Evolutionary conservation across 2,329 filamentous ascomycete species (phyloP).

Genomic region (Endoconidiophora polonica): DNA sequence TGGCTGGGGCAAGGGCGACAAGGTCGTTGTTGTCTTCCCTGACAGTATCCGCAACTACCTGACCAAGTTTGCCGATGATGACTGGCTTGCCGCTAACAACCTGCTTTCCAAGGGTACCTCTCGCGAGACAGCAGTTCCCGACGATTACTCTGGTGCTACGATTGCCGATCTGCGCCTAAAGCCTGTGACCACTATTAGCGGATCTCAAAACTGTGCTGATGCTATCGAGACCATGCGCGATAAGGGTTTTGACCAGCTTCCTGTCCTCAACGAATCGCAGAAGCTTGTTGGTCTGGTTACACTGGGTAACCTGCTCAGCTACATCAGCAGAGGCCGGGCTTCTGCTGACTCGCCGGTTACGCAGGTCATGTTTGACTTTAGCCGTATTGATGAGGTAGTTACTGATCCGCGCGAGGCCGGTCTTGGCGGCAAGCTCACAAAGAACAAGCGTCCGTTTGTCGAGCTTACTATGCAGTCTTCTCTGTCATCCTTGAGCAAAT

Average conservation of each 20-base stretch:
- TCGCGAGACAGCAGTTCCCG: conserved; percentile 21
- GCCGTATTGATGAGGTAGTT: conserved; percentile 69
- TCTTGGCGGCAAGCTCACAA: conserved; percentile 19
- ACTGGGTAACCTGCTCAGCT: conserved; percentile 82
- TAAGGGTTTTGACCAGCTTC: conserved; percentile 93
- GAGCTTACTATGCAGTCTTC: conserved; percentile 88
- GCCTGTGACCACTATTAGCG: conserved; percentile 72
- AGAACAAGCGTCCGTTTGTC: conserved; percentile 52
- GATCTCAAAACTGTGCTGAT: conserved; percentile 56
- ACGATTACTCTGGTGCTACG: conserved; percentile 63
- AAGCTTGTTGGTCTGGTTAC: conserved; percentile 85
- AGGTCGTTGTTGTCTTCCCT: conserved; percentile 78
- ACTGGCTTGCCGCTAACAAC: conserved; percentile 95
- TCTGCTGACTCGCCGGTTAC: conserved; percentile 55
- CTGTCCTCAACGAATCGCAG: conserved; percentile 52
- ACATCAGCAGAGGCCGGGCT: conserved; percentile 71
- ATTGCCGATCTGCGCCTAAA: conserved; percentile 75
- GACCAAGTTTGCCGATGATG: conserved; percentile 96
- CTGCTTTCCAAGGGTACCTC: conserved; percentile 41
- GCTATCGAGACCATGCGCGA: conserved; percentile 98
- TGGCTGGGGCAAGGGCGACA: conserved; percentile 63
- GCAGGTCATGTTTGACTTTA: conserved; percentile 95
- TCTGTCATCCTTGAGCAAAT: conserved; percentile 67
- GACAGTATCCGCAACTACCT: conserved; percentile 97
- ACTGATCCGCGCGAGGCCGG: conserved; percentile 63